Percentiles rank a stretch among this genome's conserved stretches.
Conservation (phyloP, 2,329 filamentous ascomycete genomes). For the Achaetomium macrosporum region DNA sequence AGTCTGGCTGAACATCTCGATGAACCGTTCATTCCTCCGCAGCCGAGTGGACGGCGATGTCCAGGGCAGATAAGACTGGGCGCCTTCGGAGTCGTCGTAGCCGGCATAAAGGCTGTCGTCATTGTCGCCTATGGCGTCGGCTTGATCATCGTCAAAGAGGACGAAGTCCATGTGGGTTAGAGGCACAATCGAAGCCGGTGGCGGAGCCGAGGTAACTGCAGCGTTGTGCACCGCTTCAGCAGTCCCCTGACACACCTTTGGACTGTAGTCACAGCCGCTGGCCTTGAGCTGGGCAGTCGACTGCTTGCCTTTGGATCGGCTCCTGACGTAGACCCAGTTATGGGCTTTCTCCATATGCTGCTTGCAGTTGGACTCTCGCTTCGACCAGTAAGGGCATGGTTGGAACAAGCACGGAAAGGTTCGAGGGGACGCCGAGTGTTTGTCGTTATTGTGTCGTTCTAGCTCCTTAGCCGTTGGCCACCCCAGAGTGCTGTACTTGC, state of each 20-base stretch:
- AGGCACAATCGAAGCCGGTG: neutral
- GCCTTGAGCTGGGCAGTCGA: conserved; percentile 23
- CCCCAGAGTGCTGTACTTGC: conserved; percentile 64
- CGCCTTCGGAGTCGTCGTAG: conserved; percentile 7
- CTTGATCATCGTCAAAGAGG: conserved; percentile 20
- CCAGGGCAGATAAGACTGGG: conserved; percentile 23
- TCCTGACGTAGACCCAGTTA: conserved; percentile 64
- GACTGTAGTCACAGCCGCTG: neutral
- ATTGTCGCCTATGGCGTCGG: conserved; percentile 16
- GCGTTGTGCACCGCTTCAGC: neutral
- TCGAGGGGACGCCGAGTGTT: conserved; percentile 60
- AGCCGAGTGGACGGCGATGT: conserved; percentile 25
- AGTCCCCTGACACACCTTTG: conserved; percentile 2
- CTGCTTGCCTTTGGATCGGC: conserved; percentile 62
- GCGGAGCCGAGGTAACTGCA: neutral
- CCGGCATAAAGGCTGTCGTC: conserved; percentile 13
- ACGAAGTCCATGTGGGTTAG: conserved; percentile 22
- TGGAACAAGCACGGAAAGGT: conserved; percentile 61
- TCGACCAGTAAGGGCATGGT: conserved; percentile 64
- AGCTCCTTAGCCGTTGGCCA: conserved; percentile 77
- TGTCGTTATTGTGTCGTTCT: conserved; percentile 72
- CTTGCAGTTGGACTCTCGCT: conserved; percentile 76
- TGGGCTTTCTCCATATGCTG: conserved; percentile 84
- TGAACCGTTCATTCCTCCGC: conserved; percentile 23
- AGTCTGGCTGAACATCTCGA: conserved; percentile 25